Base-by-base conservation (phyloP, 2,329 filamentous ascomycete genomes). In the Pseudopyricularia cyperi region DNA sequence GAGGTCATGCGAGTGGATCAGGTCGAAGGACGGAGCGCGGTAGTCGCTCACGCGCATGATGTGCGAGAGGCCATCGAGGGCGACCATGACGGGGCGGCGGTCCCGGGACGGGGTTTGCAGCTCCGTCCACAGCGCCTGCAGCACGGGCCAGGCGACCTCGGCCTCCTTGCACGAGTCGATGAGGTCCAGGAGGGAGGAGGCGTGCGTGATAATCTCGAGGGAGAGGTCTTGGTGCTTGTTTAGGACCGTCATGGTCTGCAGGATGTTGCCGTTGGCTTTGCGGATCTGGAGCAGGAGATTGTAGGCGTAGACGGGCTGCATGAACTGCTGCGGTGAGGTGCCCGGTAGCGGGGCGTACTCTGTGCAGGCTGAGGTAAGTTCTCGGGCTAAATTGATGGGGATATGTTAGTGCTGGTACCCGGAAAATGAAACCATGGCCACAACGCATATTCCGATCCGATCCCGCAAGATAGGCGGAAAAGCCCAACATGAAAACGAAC, bases 1-100 rank as follows among this genome's bases (percentile, higher is more conserved):
- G 30, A 98, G 76, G 61, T 97, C 86, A 68, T 95, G 88, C 28
- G 89, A 77, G 71, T 98, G 93, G 56, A 98, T 85, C 14, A 74
- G 74, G 56, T 87, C 77, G 60, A 80, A 85, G 24, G 85, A 73
- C 2, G 84, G 72, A 56, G 79, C 79, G 57, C 84, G 79, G 72
- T 97, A 98, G 46, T 78, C 80, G 56, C 83, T 88, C 35, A 81
- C 63, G 58, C 76, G 77, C 87, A 95, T 95, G 67, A 89, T 79
- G 70, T 93, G 87, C 52, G 80, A 75, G 34, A 97, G 73, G 51
- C 84, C 84, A 63, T 98, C 93, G 50, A 94, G 70, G 44, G 82
- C 71, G 58, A 96, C 75, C 49, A 97, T 72, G 54, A 96, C 73
- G 15, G 75, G 76, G 4, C 72, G 71, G 1, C 75, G 72, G 30